A percentile compares a stretch with the other conserved stretches of the same genome.
Evolutionary conservation across 2,329 filamentous ascomycete species (phyloP).

Genomic region (Parafenestella ontariensis): DNA sequence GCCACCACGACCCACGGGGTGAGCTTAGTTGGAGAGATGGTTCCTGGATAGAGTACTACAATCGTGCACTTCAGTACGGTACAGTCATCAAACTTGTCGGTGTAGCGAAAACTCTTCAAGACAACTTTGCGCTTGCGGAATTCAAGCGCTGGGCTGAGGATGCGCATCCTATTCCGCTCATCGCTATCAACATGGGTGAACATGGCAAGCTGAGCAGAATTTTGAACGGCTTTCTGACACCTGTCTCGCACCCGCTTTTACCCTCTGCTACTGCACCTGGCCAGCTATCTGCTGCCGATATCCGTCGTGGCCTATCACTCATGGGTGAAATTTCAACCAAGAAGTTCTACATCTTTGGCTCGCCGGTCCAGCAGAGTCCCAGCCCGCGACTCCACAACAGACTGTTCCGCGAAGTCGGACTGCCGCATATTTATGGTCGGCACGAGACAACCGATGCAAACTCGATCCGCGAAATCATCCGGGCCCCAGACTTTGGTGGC

Average conservation of each 20-base stretch:
- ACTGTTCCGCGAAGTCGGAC: slow-evolving; percentile 75
- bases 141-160: slow-evolving; percentile 80
- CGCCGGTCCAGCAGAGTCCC: slow-evolving; percentile 79
- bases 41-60: slow-evolving; percentile 92
- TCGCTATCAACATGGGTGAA: slow-evolving; percentile 94
- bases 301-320: slow-evolving; percentile 77
- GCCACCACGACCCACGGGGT: slow-evolving; percentile 87
- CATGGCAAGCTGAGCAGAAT: slow-evolving; percentile 88
- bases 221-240: slow-evolving; percentile 90
- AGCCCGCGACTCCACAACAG: slow-evolving; percentile 91
- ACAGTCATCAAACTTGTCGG: slow-evolving; percentile 96
- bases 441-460: slow-evolving; percentile 74
- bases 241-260: slow-evolving; percentile 87
- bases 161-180: slow-evolving; percentile 81
- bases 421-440: slow-evolving; percentile 82
- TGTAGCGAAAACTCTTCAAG: slow-evolving; percentile 74
- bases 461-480: slow-evolving; percentile 69
- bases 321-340: slow-evolving; percentile 79
- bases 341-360: slow-evolving; percentile 87
- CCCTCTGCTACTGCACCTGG: slow-evolving; percentile 94
- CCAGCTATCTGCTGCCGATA: slow-evolving; percentile 88
- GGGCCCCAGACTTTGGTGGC: slow-evolving; percentile 79
- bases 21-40: slow-evolving; percentile 86
- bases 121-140: slow-evolving; percentile 83
- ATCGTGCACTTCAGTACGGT: slow-evolving; percentile 85